Percentiles rank a stretch among this genome's conserved stretches.
phyloP scores from a whole-genome alignment of 495 filamentous ascomycete genomes.

The Penicillium goetzii region DNA sequence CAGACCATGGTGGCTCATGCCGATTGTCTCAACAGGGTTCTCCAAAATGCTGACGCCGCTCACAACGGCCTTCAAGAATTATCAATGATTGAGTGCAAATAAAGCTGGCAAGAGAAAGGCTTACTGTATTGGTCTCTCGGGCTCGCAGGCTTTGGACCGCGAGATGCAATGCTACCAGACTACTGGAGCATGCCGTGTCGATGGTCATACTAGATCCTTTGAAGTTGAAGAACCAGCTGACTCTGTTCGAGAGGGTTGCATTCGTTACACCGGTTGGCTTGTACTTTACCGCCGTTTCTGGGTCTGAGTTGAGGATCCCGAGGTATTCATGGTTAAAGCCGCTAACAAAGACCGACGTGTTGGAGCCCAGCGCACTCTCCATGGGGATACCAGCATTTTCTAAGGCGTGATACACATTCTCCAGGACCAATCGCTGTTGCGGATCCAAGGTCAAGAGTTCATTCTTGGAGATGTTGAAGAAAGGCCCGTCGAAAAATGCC shows the following conservation, averaged over 20 bases:
- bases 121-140: slow-evolving; percentile 43
- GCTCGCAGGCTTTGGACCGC: slow-evolving; percentile 45
- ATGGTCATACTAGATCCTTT: slow-evolving; percentile 45
- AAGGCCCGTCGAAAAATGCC: slow-evolving; percentile 48
- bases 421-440: slow-evolving; percentile 56
- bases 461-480: slow-evolving; percentile 61
- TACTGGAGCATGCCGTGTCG: slow-evolving; percentile 50
- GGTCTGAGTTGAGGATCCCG: slow-evolving; percentile 28
- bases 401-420: slow-evolving; percentile 59
- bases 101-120: neutral
- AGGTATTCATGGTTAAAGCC: slow-evolving; percentile 36
- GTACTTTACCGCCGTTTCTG: slow-evolving; percentile 30
- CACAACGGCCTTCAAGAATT: slow-evolving; percentile 24
- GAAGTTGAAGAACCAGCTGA: slow-evolving; percentile 51
- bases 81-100: neutral
- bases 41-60: slow-evolving; percentile 31
- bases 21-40: slow-evolving; percentile 26
- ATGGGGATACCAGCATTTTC: slow-evolving; percentile 36
- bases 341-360: slow-evolving; percentile 40
- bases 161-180: slow-evolving; percentile 34
- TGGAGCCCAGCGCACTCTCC: slow-evolving; percentile 29
- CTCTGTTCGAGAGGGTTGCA: slow-evolving; percentile 47
- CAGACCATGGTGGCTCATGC: slow-evolving; percentile 33
- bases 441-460: slow-evolving; percentile 54
- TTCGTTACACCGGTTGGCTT: slow-evolving; percentile 35